Percentiles rank a stretch among this genome's conserved stretches.
Evolutionary conservation across 1,139 yeast genomes (phyloP).

Genomic region (Debaryomyces subglobosus): DNA sequence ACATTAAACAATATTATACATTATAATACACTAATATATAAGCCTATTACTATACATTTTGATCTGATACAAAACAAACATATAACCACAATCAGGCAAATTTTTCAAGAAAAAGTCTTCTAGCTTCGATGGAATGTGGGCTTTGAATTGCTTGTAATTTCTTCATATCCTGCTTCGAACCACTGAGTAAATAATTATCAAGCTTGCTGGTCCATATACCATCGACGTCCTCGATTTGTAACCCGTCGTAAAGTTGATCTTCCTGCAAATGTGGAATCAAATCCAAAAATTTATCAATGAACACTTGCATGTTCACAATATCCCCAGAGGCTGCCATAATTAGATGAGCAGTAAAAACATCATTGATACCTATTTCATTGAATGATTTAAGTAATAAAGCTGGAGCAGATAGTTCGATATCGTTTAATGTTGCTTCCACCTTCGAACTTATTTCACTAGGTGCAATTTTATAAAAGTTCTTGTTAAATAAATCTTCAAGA

Average conservation of each 20-base stretch:
- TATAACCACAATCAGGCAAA: not conserved
- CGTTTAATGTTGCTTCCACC: constrained; percentile 9
- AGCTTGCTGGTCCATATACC: constrained; percentile 32
- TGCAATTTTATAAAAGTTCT: constrained; percentile 13
- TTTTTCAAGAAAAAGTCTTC: constrained; percentile 26
- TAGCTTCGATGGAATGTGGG: constrained; percentile 20
- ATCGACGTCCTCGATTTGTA: constrained; percentile 16
- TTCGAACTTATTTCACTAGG: constrained; percentile 3
- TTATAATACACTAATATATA: constrained; percentile 6
- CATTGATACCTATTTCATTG: constrained; percentile 27
- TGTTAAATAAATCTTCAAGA: constrained; percentile 17
- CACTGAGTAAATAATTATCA: constrained; percentile 5
- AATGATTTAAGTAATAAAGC: constrained; percentile 19
- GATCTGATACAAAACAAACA: not conserved
- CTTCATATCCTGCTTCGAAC: constrained; percentile 3
- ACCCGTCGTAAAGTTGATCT: constrained; percentile 13
- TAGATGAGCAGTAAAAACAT: constrained; percentile 31
- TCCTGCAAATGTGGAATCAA: constrained; percentile 10
- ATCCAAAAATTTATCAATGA: constrained; percentile 13
- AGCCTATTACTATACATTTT: constrained; percentile 1
- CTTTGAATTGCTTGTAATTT: constrained; percentile 26
- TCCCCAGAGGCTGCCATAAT: constrained; percentile 30
- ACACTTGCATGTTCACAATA: constrained; percentile 16
- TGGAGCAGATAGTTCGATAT: constrained; percentile 12
- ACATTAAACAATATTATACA: constrained; percentile 4